Evolutionary conservation across 2,329 filamentous ascomycete genomes (phyloP), one percentile per base, ranked within the genome.

Genomic region (Colletotrichum falcatum): DNA sequence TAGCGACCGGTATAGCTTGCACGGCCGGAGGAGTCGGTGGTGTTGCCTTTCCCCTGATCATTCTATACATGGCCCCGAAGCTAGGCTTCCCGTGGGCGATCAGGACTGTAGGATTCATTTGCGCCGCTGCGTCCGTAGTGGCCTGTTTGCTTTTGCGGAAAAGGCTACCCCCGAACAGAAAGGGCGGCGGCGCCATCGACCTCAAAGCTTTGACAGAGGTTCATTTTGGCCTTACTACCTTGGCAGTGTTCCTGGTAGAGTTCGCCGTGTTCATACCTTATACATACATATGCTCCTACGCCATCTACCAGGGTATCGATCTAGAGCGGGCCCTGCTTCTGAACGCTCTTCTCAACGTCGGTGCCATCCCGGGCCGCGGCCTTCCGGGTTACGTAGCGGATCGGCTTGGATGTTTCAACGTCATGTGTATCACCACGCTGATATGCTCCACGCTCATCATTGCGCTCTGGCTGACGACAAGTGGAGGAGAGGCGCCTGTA

Each of bases 321-420:
- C 76, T 80, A 0, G 79, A 82, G 0, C 88, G 92, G 73, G 87
- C 90, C 1, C 92, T 91, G 75, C 89, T 92, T 73, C 83, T 93
- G 49, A 84, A 93, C 53, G 87, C 91, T 5, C 88, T 94, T 53
- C 84, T 94, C 75, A 94, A 93, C 75, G 90, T 86, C 1, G 91
- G 90, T 20, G 90, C 88, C 0, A 87, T 90, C 67, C 83, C 93
- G 18, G 92, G 92, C 1, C 86, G 92, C 56, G 90, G 87, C 80
- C 80, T 92, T 0, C 91, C 92, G 0, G 92, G 92, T 0, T 87
- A 89, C 70, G 81, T 91, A 6, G 90, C 91, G 0, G 92, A 94
- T 76, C 86, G 85, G 53, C 78, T 92, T 3, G 92, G 92, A 1
- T 86, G 90, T 2, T 94, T 91, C 81, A 94, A 94, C 74, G 87